Evolutionary conservation across 2,329 filamentous ascomycete genomes (phyloP), one percentile per base, ranked within the genome.

Genomic region (Beauveria asiatica): DNA sequence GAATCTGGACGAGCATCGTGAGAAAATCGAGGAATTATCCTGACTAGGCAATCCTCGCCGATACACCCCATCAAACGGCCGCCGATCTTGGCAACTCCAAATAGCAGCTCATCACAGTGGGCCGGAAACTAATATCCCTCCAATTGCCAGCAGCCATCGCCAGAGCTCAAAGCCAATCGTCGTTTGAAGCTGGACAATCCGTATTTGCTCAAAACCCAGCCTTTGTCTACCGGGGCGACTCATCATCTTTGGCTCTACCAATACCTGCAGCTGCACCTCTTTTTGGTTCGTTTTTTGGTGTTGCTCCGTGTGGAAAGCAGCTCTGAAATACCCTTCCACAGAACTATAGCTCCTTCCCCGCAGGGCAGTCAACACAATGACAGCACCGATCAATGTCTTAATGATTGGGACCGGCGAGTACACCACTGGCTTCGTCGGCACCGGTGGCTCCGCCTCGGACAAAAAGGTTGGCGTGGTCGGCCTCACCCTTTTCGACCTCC

Each of bases 381-480:
- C 59, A 7, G 44, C 52, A 21, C 45, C 44, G 25, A 39, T 61
- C 39, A 61, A 57, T n/a, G 59, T 61, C 25, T 46, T 61, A 39
- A 61, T 61, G 59, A 84, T 96, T 62, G 92, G 92, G 65, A 96
- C 92, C 11, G 93, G 92, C 69, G 92, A 97, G 81, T 97, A 97
- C 81, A 97, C 93, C 68, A 97, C 93, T 48, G 92, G 92, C 61
- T 97, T 94, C 67, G 92, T 96, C 61, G 91, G 90, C 61, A 87
- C 86, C 62, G 88, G 87, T 62, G 88, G 86, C 56, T 96, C 91
- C 4, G 87, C 83, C 11, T 96, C 91, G 54, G 93, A 97, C 80
- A 97, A 97, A 79, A 97, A 97, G 75, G 89, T 97, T 54, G 92
- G 93, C 61, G 93, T 97, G 10, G 92, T 97, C 19, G 92, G 90